Evolutionary conservation across 1,284 basidiomycete genomes (phyloP).

Genomic region (Austroboletus sp.): DNA sequence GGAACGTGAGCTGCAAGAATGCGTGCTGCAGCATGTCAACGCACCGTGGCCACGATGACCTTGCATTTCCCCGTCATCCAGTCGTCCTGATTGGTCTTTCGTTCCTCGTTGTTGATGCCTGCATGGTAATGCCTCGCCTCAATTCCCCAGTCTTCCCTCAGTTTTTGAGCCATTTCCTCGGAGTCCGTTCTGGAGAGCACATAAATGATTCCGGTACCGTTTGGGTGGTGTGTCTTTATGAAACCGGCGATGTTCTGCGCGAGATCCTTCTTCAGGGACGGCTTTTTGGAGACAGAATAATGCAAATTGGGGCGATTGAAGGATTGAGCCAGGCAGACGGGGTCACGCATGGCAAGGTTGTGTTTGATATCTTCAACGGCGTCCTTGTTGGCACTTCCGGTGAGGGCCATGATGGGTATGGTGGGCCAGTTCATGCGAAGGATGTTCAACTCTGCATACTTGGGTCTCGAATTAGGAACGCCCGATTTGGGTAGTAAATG

Average conservation of each 20-base stretch:
- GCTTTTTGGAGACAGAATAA: conserved; percentile 68
- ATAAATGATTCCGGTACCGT: conserved; percentile 84
- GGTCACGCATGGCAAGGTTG: conserved; percentile 59
- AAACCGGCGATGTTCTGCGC: conserved; percentile 66
- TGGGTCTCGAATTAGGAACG: conserved; percentile 10
- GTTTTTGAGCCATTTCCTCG: conserved; percentile 68
- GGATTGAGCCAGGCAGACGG: conserved; percentile 67
- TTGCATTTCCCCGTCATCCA: conserved; percentile 74
- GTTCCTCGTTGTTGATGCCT: conserved; percentile 60
- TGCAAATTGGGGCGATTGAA: conserved; percentile 90
- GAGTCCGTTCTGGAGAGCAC: conserved; percentile 68
- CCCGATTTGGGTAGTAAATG: neutral
- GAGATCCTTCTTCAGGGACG: conserved; percentile 43
- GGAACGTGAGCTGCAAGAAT: conserved; percentile 11
- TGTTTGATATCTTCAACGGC: conserved; percentile 76
- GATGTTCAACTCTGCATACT: conserved; percentile 65
- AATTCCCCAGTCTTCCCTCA: conserved; percentile 54
- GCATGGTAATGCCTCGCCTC: conserved; percentile 85
- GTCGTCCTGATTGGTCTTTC: conserved; percentile 56
- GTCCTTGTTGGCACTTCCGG: conserved; percentile 82
- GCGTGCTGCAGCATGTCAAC: conserved; percentile 6
- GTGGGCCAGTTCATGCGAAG: conserved; percentile 69
- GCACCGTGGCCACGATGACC: conserved; percentile 87
- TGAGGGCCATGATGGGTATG: conserved; percentile 92
- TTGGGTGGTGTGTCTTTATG: conserved; percentile 55